Base-by-base conservation (phyloP, 2,329 filamentous ascomycete species). In the Trichoderma aggressivum region DNA sequence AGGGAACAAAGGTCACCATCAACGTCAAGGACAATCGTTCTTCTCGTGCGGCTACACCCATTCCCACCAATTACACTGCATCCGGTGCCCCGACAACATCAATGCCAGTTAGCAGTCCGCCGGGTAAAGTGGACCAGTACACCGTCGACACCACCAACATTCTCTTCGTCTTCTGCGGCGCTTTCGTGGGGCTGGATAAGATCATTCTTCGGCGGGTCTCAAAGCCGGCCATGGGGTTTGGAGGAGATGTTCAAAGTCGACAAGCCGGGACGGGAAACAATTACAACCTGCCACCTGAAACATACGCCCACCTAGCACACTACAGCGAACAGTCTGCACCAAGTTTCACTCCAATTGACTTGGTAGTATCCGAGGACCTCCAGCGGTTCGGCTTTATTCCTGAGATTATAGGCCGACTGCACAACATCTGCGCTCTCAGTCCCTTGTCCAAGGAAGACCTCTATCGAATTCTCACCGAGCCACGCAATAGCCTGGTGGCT, bases 71-170 rank as follows among this genome's bases (percentile, higher is more conserved):
- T 73, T 88, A 87, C 73, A 84, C 82, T 43, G 79, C 84, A 1
- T 76, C 84, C 0, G 83, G 82, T 47, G 72, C 78, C 4, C 82
- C 85, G 6, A 81, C 84, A 1, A 82, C 84, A 2, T 81, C 85
- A 4, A 81, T 85, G 0, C 85, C 86, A 72, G 76, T 82, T 2
- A 76, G 80, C 5, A 85, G 86, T 0, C 83, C 85, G 0, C 77
- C 83, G 1, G 83, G 84, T 36, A 89, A 88, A 75, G 84, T 86
- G 10, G 88, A 90, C 66, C 89, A 90, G 77, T 91, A 88, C 78
- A 90, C 93, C 70, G 91, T 98, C 71, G 92, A 96, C 76, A 99
- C 96, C 0, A 94, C 94, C 74, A 98, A 98, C 76, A 98, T 99
- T 72, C 87, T 99, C 32, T 99, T 99, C 82, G 94, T 99, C 55